These are phyloP conservation scores for Beauveria australis DNA, from an alignment of 2,329 filamentous ascomycete genomes.

Conservation along the genomic window DNA sequence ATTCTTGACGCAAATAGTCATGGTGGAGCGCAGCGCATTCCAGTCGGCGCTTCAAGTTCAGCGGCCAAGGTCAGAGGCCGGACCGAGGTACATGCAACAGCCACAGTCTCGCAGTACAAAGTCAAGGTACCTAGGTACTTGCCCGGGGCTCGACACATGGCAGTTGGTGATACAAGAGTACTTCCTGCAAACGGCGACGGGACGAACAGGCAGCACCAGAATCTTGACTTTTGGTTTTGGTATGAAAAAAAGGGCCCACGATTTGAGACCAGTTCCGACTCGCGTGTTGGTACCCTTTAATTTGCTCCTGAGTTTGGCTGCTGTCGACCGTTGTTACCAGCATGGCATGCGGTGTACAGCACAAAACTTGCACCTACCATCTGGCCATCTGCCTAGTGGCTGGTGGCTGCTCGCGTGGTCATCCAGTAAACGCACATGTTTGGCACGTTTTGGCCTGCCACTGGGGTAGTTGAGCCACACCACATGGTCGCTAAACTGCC, in stretches of 20 bases:
- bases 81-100: no score
- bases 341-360: no score
- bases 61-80: no score
- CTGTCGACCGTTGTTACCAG: no score
- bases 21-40: not conserved
- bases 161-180: not conserved
- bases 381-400: not conserved
- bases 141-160: no score
- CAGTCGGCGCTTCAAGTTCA: not conserved
- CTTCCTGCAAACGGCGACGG: conserved; percentile 3
- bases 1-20: not conserved
- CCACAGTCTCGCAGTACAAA: no score
- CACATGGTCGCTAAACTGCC: not conserved
- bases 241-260: not conserved
- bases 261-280: no score
- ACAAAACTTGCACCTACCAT: no score
- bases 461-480: not conserved
- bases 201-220: not conserved
- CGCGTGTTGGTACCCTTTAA: no score
- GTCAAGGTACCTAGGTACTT: not conserved
- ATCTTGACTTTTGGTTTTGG: not conserved
- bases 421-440: not conserved
- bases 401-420: conserved; percentile 6
- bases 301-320: no score
- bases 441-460: conserved; percentile 4